Base-by-base conservation (phyloP, 2,329 filamentous ascomycete genomes). In the Sphaerulina musiva region DNA sequence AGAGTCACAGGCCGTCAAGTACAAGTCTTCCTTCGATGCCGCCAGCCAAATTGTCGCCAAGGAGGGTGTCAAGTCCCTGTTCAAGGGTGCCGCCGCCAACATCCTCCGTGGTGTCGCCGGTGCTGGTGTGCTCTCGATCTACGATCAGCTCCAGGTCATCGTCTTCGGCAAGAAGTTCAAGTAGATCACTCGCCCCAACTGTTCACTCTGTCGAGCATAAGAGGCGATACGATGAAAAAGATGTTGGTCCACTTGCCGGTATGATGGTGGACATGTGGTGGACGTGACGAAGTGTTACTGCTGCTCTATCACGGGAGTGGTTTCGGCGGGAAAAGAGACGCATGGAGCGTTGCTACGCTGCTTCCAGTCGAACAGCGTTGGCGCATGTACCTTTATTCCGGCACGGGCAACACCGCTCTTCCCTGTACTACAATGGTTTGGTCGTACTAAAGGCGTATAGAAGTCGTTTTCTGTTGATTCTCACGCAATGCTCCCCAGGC, bases 51-150 rank as follows among this genome's bases (percentile, higher is more conserved):
- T 98, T 74, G 77, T 97, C 73, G 91, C 91, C 81, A 89, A 88
- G 80, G 93, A 97, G 84, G 93, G 93, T 84, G 80, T 95, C 79
- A 88, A 84, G 81, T 98, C 93, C 72, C 92, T 98, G 79, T 98
- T 98, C 91, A 98, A 98, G 89, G 93, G 93, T 91, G 93, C 93
- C 76, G 93, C 93, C 89, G 93, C 93, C 85, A 98, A 98, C 89
- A 98, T 98, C 75, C 93, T 98, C 81, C 93, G 93, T 95, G 95
- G 93, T 96, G 93, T 98, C 74, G 93, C 93, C 74, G 95, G 93
- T 89, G 93, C 93, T 82, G 93, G 93, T 98, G 93, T 98, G 76
- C 84, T 98, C 76, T 98, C 93, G 78, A 96, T 98, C 89, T 98
- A 98, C 82, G 93, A 98, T 78, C 92, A 97, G 85, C 89, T 89